Base-by-base conservation (phyloP, 2,329 filamentous ascomycete genomes). In the Xylariomycetidae sp. region DNA sequence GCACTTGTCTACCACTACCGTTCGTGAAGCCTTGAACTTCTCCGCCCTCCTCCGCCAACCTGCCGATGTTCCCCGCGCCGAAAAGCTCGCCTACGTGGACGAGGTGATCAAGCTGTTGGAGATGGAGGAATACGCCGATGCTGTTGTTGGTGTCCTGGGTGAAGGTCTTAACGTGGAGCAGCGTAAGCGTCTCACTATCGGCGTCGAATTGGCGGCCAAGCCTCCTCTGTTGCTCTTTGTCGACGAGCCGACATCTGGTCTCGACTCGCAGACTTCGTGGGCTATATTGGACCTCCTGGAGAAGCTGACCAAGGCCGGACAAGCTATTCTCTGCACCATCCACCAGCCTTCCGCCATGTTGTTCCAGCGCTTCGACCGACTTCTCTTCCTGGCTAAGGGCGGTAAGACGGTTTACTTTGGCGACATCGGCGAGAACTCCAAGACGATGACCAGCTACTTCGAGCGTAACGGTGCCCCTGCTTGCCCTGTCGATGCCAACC, bases 261-360 rank as follows among this genome's bases (percentile, higher is more conserved):
- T 95, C 14, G 90, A 95, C 60, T 86, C 79, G 53, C 88, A 95
- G 59, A 94, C 89, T 1, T 90, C 88, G 1, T 95, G 87, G 86
- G 85, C 86, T 43, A 95, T 95, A 54, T 72, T 88, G 28, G 82
- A 87, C 57, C 74, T 95, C 9, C 74, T 96, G 25, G 83, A 93
- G 60, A 95, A 93, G 61, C 71, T 95, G 20, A 87, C 87, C 49
- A 84, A 90, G 58, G 83, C 79, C 42, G 89, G 90, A 12, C 87
- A 93, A 57, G 89, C 90, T 32, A 86, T 95, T 60, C 78, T 95
- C n/a, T 95, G 88, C 65, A 95, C 90, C 0, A 95, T 95, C 40
- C 90, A 96, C 58, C 90, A 96, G 60, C 90, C 90, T n/a, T 93
- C 86, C 10, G 88, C 89, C 20, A 88, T 94, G 73, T 72, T 95